phyloP scores from a whole-genome alignment of 257 asterid species.

The Eustoma russellianum region DNA sequence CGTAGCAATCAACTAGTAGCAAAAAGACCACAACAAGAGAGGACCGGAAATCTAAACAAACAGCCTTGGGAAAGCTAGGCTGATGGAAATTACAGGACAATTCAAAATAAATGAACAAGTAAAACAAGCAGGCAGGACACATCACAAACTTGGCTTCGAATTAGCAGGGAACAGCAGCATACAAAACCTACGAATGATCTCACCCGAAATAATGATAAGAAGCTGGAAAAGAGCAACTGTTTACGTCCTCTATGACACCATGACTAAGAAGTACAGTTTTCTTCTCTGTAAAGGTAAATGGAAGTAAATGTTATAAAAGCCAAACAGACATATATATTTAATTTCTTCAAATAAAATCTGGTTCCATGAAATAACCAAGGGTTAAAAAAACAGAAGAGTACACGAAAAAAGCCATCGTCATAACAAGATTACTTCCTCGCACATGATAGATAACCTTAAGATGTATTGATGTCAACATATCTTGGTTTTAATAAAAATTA shows the following conservation, averaged over 20 bases:
- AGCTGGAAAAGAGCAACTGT: background rate
- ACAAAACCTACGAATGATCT: too few relatives aligned
- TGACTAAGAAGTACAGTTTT: slow-evolving; percentile 2
- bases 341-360: slow-evolving; percentile 27
- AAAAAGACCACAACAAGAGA: too few relatives aligned
- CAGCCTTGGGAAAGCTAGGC: too few relatives aligned
- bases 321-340: slow-evolving; percentile 15
- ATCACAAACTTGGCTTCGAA: too few relatives aligned
- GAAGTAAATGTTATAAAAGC: slow-evolving; percentile 2
- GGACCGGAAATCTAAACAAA: too few relatives aligned
- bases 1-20: too few relatives aligned
- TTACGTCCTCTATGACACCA: background rate
- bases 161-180: too few relatives aligned
- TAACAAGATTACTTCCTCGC: slow-evolving; percentile 31
- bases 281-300: slow-evolving; percentile 1
- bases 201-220: too few relatives aligned
- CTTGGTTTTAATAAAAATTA: too few relatives aligned
- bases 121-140: too few relatives aligned
- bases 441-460: slow-evolving; percentile 27
- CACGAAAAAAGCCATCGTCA: slow-evolving; percentile 32
- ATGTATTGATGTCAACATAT: slow-evolving; percentile 11
- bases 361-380: slow-evolving; percentile 25
- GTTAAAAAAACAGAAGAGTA: slow-evolving; percentile 29
- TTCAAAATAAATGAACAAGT: too few relatives aligned
- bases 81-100: too few relatives aligned